Evolutionary conservation across 2,329 filamentous ascomycete species (phyloP), one percentile per base, ranked within the genome.

Genomic region (Apiospora hydei): DNA sequence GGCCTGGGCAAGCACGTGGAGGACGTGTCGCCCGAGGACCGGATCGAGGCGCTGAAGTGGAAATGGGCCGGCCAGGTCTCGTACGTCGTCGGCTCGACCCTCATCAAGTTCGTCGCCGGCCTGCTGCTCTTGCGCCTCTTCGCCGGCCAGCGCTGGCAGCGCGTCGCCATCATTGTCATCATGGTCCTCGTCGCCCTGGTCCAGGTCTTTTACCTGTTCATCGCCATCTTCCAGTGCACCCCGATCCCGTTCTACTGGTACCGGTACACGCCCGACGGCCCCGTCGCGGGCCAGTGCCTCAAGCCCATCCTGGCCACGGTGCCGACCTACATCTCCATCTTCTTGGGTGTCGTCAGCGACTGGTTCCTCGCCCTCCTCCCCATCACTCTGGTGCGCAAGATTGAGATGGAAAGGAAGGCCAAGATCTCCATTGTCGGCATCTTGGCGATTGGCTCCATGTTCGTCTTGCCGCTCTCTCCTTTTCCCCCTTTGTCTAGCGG

Each of bases 291-390:
- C 8, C 43, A 21, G 1, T 73, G 72, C 47, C 68, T 69, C 38
- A 69, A 44, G 10, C 61, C 43, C 14, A 14, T 38, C 14, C 41
- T 73, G 30, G 72, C 64, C n/a, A 73, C 69, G n/a, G 69, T 73
- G 34, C 72, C 72, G 11, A 73, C 72, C 26, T 73, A 73, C 46
- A 51, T 73, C 34, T 57, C 69, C n/a, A 67, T 70, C 24, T 46
- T 73, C 13, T n/a, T 73, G 30, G 70, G 70, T 11, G 72, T 73
- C 11, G 10, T 71, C 8, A 57, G 61, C 21, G 72, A 73, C 38
- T 73, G 72, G 72, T 70, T 67, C 44, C 30, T 73, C n/a, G 72
- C 72, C 24, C 69, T 73, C 18, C 51, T 73, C 2, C 72, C 72
- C 18, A 67, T 70, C 18, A 71, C 70, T 6, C 66, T 73, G 3